Evolutionary conservation across 2,329 filamentous ascomycete species (phyloP), one percentile per base, ranked within the genome.

Genomic region (Trichoderma aggressivum): DNA sequence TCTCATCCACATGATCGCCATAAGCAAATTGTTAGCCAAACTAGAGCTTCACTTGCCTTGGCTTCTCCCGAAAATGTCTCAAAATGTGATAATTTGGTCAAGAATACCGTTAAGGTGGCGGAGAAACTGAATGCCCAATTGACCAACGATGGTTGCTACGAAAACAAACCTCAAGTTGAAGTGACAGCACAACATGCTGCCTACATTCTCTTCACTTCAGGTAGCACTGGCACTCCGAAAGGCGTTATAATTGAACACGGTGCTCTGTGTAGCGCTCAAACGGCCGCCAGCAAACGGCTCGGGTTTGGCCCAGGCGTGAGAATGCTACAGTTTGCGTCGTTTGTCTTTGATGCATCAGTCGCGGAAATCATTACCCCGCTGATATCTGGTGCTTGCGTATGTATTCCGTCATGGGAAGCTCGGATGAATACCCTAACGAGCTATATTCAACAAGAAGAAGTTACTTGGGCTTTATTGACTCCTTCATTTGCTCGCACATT

Each of bases 181-280:
- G 56, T 71, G 30, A 21, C 64, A 5, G 34, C 56, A 14, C 30
- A 62, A 8, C 58, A 74, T 56, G 56, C 72, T 10, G 71, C 69
- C 0, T 75, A 75, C 34, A 43, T 74, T 1, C 36, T 75, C 5
- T 75, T 75, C 24, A 75, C 74, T 3, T 74, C 73, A 4, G 74
- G 74, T 3, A 73, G 69, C 26, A 75, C 74, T 3, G 74, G 74
- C 1, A 72, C 53, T 16, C 73, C 74, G 14, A 75, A 75, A 36
- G 74, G 74, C 18, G 58, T 75, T 8, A 63, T 75, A 7, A 71
- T 74, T 21, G 65, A 73, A 18, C 74, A 75, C 24, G 47, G 36
- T 1, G 8, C 71, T 61, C 59, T 70, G 14, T 62, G 34, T 16
- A 70, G 66, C 14, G 63, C 47, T 53, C 60, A 65, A 58, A 59